A percentile compares a stretch with the other conserved stretches of the same genome.
These are phyloP conservation scores for Exutisphaerella laricina DNA, from an alignment of 2,329 filamentous ascomycete genomes.

Conservation along the genomic window DNA sequence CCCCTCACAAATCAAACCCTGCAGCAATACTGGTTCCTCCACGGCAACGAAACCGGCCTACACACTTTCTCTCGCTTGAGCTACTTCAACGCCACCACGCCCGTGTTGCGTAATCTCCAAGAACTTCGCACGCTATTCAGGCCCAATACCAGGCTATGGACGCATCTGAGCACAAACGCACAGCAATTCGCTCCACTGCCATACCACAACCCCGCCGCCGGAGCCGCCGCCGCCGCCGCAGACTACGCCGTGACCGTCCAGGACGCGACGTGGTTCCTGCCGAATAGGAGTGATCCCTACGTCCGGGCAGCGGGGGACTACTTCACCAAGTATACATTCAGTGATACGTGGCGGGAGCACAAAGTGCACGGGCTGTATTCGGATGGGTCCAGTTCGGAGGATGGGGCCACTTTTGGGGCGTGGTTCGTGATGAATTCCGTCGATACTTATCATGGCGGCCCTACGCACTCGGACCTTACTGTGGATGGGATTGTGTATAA, in stretches of 20 bases:
- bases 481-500: slow-evolving; percentile 64
- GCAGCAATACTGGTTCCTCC: slow-evolving; percentile 61
- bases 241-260: slow-evolving; percentile 44
- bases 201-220: slow-evolving; percentile 38
- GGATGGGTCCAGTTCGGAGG: slow-evolving; percentile 47
- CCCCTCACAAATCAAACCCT: slow-evolving; percentile 53
- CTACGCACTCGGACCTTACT: slow-evolving; percentile 56
- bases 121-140: slow-evolving; percentile 59
- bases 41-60: slow-evolving; percentile 57
- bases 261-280: slow-evolving; percentile 59
- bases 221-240: slow-evolving; percentile 38
- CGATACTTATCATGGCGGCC: slow-evolving; percentile 59
- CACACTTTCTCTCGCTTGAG: slow-evolving; percentile 57
- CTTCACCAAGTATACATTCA: slow-evolving; percentile 63
- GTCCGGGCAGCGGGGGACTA: slow-evolving; percentile 54
- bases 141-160: slow-evolving; percentile 56
- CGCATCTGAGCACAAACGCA: slow-evolving; percentile 55
- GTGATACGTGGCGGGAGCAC: slow-evolving; percentile 54
- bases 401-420: slow-evolving; percentile 52
- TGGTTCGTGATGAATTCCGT: slow-evolving; percentile 62
- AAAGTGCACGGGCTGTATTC: slow-evolving; percentile 53
- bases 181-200: slow-evolving; percentile 52
- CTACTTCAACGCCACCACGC: slow-evolving; percentile 54
- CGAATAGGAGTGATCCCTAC: slow-evolving; percentile 50
- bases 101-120: slow-evolving; percentile 53